Evolutionary conservation across 345 rosid genomes (phyloP), one percentile per base, ranked within the genome.

Genomic region (Hibiscus trionum): DNA sequence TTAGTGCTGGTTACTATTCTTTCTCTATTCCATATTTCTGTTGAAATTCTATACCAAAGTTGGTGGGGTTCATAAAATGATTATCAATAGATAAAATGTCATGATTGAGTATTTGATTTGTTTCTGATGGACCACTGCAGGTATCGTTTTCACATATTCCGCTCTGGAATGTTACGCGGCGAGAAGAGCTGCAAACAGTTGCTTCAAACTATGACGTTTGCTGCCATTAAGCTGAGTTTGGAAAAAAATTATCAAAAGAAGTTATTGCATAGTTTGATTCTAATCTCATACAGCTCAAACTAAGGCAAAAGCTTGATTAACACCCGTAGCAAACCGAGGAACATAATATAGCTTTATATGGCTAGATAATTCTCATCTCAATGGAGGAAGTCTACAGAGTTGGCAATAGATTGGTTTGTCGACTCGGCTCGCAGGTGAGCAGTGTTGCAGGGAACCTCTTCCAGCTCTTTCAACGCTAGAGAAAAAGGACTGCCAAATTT

Each of bases 361-460:
- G 52, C 17, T 76, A 73, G 75, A 27, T n/a, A 65, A 16, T 14
- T 17, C 37, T 78, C 76, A 71, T 78, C 77, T 76, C 77, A 86
- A 72, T 71, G 83, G 74, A 81, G 86, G 49, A 85, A 77, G 66
- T 80, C 84, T 75, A 82, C 76, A 50, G 84, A 82, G 72, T 69
- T 79, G 69, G 80, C 49, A 44, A 76, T 17, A 12, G 84, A 79
- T 60, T 74, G 77, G 60, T 67, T 58, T 50, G 86, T 72, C 11
- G 80, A 80, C 64, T 82, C 86, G 21, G 81, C 82, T 58, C 86
- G 80, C 33, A 82, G 80, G 62, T 82, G 80, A 7, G 81, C 84
- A 35, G 84, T 80, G 79, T 77, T 80, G 73, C 86, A 82, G 69
- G 87, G 75, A 6, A 85, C 66, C 56, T 86, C 91, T 75, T 85